Base-by-base conservation (phyloP, 164 flowering plant species). In the Sextonia rubra region DNA sequence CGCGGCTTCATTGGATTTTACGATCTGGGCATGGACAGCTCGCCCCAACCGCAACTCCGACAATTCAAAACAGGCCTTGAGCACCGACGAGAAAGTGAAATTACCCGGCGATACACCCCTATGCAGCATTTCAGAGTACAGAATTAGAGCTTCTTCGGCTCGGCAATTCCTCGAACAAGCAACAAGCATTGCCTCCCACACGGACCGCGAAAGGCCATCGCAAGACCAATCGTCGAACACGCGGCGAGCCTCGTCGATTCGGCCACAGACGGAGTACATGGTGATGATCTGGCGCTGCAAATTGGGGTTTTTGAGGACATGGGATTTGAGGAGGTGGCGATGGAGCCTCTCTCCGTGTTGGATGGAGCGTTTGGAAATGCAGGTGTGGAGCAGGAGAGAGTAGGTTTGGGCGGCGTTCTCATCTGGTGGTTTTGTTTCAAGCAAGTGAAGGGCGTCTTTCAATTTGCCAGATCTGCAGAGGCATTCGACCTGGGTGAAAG, bases 131-230 rank as follows among this genome's bases (percentile, higher is more conserved):
- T 74, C 56, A 22, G 73, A 69, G 62, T 81, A 85, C 3, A 85
- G 68, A 61, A 48, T 37, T 55, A 85, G 72, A 25, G 82, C 82
- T 32, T 77, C 75, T n/a, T 64, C 65, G 2, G 66, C 65, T n/a
- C 20, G 25, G 30, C 81, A 81, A 72, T 82, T 83, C 44, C 76
- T 74, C 47, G 79, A 77, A 61, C 74, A 85, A 74, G 83, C 85
- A 64, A 82, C 77, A 1, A 79, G 80, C 86, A 83, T 82, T 11
- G 86, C 84, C 27, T 71, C 78, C 82, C 81, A 85, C 25, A 77
- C 65, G 17, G 80, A 24, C 64, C 18, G 76, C 26, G 77, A 70
- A 17, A 64, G 66, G 12, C 70, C 68, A 15, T 47, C n/a, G 25
- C 25, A 75, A 47, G 49, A 20, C 76, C 17, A 60, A 74, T 82